A percentile compares a stretch with the other conserved stretches of the same genome.
phyloP scores from a whole-genome alignment of 2,329 filamentous ascomycete genomes.

The Ophiostoma sp. region DNA sequence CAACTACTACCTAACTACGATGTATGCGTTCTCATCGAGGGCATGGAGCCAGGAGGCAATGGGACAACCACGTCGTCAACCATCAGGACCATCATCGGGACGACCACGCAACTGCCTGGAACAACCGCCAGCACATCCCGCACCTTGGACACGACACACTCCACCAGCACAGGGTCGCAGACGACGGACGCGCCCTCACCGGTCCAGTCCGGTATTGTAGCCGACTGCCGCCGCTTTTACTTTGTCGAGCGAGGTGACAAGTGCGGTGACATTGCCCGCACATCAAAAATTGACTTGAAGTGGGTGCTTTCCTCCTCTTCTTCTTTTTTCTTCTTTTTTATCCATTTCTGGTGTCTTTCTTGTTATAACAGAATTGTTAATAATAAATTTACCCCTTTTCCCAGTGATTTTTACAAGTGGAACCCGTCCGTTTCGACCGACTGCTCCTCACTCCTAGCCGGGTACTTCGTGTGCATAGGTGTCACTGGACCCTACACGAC shows the following conservation, averaged over 20 bases:
- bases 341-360: too few relatives aligned
- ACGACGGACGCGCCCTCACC: too few relatives aligned
- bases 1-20: constrained; percentile 3
- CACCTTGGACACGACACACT: too few relatives aligned
- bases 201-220: too few relatives aligned
- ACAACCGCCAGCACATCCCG: too few relatives aligned
- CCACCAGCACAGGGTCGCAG: too few relatives aligned
- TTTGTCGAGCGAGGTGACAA: too few relatives aligned
- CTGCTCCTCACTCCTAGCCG: not conserved
- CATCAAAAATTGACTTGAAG: not conserved
- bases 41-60: constrained; percentile 5
- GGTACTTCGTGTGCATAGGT: not conserved
- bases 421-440: not conserved
- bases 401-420: not conserved
- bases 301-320: not conserved
- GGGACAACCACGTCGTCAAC: not conserved
- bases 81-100: not conserved
- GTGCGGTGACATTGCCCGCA: not conserved
- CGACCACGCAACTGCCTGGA: too few relatives aligned
- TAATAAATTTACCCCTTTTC: not conserved
- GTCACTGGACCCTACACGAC: not conserved
- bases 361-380: too few relatives aligned
- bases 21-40: not conserved
- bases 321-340: too few relatives aligned
- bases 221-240: too few relatives aligned